Base-by-base conservation (phyloP, 257 asterid species). In the Solanum dulcamara region DNA sequence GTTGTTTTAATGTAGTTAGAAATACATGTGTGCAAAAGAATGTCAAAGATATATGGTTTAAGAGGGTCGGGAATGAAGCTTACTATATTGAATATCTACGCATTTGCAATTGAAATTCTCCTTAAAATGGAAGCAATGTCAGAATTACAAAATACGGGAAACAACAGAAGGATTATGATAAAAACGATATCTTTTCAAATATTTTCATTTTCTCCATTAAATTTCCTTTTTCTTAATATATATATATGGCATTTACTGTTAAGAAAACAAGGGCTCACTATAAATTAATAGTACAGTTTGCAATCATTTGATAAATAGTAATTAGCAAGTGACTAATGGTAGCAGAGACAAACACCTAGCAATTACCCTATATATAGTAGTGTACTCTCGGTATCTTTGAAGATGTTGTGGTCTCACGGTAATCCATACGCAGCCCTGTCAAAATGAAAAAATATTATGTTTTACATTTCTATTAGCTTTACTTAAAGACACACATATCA, bases 401-500 rank as follows among this genome's bases (percentile, higher is more conserved):
- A 88, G 90, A 90, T 94, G 95, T 83, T 95, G 98, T 88, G 99
- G 98, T 89, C 98, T 96, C 93, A 96, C 97, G 86, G 95, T 91
- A 92, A 96, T 80, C 99, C 99, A 91, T 95, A 95, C 24, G 99
- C 88, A 92, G 95, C 99, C 98, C 99, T 96, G 95, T 62, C 82
- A 91, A 75, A 48, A 90, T 68, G 46, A 48, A 40, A 84, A 77
- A 48, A 77, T 64, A 28, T 32, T 28, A 28, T 77, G 82, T 11
- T 75, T 75, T 75, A 75, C 82, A 75, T 75, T 75, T 75, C 60
- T 26, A 44, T 17, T 44, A 75, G 20, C 44, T 75, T 75, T 15
- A 44, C 60, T 75, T 44, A 55, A 55, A 55, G 67, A 59, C n/a
- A 59, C 5, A n/a, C 32, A 59, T 28, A 57, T 40, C 24, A 14